Conservation (phyloP, 2,329 filamentous ascomycete species). For the Alternaria sp. region DNA sequence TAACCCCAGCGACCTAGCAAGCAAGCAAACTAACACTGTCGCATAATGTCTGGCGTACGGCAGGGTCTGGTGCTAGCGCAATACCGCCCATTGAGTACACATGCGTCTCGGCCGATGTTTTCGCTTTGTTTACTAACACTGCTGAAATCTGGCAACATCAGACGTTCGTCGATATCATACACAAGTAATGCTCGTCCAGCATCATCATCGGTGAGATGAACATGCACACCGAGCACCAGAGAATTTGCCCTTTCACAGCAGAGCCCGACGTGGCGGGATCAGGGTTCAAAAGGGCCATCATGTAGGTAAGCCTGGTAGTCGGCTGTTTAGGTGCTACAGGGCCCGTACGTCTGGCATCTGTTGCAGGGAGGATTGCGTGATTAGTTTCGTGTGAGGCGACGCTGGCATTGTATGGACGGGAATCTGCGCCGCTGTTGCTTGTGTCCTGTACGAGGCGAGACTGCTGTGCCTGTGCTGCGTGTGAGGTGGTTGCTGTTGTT, state of each 20-base stretch:
- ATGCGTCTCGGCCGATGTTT: not conserved
- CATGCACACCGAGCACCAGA: conserved; percentile 14
- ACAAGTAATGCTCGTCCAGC: not conserved
- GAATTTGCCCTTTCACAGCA: conserved; percentile 19
- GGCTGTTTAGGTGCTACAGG: conserved; percentile 5
- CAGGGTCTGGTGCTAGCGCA: conserved; percentile 27
- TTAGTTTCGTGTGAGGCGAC: conserved; percentile 2
- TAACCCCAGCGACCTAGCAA: conserved; percentile 6
- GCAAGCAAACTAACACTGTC: conserved; percentile 7
- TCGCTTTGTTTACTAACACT: conserved; percentile 18
- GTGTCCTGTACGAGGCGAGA: not conserved
- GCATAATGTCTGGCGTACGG: conserved; percentile 2
- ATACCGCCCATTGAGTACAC: conserved; percentile 17
- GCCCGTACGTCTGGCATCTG: conserved; percentile 1
- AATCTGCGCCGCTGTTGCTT: not conserved
- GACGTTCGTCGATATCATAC: not conserved
- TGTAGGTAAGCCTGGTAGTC: conserved; percentile 6
- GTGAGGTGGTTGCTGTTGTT: not conserved
- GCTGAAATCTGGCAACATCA: conserved; percentile 22
- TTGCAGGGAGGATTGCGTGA: conserved; percentile 9
- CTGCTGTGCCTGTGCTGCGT: not conserved
- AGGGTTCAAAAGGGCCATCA: conserved; percentile 6
- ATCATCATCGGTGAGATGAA: conserved; percentile 20
- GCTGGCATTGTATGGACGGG: not conserved
- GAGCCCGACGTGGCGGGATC: conserved; percentile 35